Evolutionary conservation across 2,329 filamentous ascomycete genomes (phyloP).

Genomic region (Dothiorella sarmentorum): DNA sequence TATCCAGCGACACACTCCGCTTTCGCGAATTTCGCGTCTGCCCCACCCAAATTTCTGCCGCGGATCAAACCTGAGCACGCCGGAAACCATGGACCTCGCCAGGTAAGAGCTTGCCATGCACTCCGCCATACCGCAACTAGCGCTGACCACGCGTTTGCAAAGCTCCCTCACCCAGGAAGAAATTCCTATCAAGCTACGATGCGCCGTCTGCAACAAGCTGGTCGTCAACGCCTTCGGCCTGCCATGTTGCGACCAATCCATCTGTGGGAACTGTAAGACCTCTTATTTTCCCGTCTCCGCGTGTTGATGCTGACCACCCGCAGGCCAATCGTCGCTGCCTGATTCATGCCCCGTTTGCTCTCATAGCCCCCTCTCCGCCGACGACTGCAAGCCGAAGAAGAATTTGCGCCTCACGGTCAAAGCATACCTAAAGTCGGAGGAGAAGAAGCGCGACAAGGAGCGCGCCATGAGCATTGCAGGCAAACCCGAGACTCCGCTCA

Average conservation of each 20-base stretch:
- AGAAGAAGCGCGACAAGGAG: conserved; percentile 74
- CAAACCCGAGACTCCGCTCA: conserved; percentile 7
- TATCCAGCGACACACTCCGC: conserved; percentile 15
- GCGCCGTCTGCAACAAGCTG: conserved; percentile 87
- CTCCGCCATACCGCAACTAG: conserved; percentile 20
- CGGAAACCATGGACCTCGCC: conserved; percentile 24
- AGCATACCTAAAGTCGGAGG: conserved; percentile 83
- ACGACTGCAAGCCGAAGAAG: conserved; percentile 86
- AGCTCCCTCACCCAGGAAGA: conserved; percentile 78
- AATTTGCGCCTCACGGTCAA: conserved; percentile 87
- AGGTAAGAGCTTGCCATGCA: conserved; percentile 24
- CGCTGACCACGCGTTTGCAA: conserved; percentile 19
- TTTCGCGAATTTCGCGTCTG: conserved; percentile 15
- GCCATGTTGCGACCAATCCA: conserved; percentile 91
- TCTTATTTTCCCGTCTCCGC: neutral
- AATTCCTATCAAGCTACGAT: conserved; percentile 93
- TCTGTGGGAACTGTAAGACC: conserved; percentile 79
- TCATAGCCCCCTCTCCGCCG: conserved; percentile 80
- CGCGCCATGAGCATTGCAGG: conserved; percentile 24
- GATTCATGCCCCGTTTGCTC: conserved; percentile 88
- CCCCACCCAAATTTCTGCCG: neutral
- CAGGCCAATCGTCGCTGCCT: conserved; percentile 72
- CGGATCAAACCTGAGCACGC: neutral
- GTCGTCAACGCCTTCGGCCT: conserved; percentile 87
- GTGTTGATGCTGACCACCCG: conserved; percentile 19